phyloP scores from a whole-genome alignment of 2,329 filamentous ascomycete species.

The Aspergillus pseudoglaucus region DNA sequence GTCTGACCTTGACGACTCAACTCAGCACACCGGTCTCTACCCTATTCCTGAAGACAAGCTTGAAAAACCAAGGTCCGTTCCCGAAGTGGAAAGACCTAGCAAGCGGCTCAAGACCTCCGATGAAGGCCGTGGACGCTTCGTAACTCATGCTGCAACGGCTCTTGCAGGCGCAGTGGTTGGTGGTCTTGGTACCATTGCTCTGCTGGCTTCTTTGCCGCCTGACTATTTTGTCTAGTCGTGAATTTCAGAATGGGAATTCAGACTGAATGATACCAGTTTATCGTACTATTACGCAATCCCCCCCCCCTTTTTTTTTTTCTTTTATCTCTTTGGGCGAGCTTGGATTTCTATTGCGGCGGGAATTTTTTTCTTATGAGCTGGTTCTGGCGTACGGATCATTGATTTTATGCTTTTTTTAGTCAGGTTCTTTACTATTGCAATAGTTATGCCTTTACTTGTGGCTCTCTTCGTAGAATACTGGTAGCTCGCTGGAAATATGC shows the following conservation, averaged over 20 bases:
- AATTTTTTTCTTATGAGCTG: not conserved
- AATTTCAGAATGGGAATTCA: not conserved
- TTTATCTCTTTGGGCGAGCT: not conserved
- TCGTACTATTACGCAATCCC: not conserved
- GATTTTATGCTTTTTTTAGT: not conserved
- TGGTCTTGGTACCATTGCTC: constrained; percentile 34
- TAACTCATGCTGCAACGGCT: constrained; percentile 35
- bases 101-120: constrained; percentile 23
- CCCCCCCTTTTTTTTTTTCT: constrained; percentile 3
- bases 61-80: constrained; percentile 8
- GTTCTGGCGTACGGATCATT: not conserved
- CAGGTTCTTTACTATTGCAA: not conserved
- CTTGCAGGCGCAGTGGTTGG: constrained; percentile 36
- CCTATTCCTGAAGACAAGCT: constrained; percentile 1
- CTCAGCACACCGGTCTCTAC: constrained; percentile 10
- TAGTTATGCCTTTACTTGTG: not conserved
- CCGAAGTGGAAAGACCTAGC: constrained; percentile 13
- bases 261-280: not conserved
- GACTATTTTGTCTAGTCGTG: constrained; percentile 34
- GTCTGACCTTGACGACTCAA: constrained; percentile 7
- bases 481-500: too few relatives aligned
- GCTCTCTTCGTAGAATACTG: too few relatives aligned
- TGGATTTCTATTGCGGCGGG: not conserved
- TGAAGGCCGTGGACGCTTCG: constrained; percentile 13
- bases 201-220: constrained; percentile 36